These are phyloP conservation scores for Paspalum vaginatum DNA, from an alignment of 176 grass and related monocot genomes.

Conservation along the genomic window DNA sequence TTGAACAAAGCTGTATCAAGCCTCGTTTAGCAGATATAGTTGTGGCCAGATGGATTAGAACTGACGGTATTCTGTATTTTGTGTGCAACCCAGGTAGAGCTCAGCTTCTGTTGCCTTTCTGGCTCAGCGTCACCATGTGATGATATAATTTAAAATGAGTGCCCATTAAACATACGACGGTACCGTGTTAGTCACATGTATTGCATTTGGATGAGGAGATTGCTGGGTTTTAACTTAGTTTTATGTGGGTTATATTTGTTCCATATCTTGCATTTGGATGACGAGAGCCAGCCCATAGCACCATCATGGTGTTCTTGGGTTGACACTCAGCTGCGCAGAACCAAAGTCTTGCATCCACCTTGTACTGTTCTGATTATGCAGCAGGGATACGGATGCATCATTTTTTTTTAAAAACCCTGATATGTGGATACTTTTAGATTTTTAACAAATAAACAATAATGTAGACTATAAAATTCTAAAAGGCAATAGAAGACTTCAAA, in stretches of 20 bases:
- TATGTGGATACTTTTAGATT: too few relatives aligned
- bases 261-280: not conserved
- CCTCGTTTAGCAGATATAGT: not conserved
- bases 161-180: not conserved
- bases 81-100: slow-evolving; percentile 10
- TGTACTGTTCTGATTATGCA: not conserved
- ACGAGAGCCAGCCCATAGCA: not conserved
- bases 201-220: not conserved
- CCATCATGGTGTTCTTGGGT: slow-evolving; percentile 13
- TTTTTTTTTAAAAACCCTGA: too few relatives aligned
- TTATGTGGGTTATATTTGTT: slow-evolving; percentile 14
- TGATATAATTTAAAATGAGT: slow-evolving; percentile 15
- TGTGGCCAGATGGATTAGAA: slow-evolving; percentile 14
- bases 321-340: slow-evolving; percentile 15
- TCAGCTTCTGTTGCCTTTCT: slow-evolving; percentile 19
- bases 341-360: not conserved
- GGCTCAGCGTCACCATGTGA: slow-evolving; percentile 17
- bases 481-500: too few relatives aligned
- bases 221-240: not conserved
- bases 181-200: not conserved
- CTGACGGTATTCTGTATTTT: not conserved
- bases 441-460: too few relatives aligned
- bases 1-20: slow-evolving; percentile 20
- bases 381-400: too few relatives aligned
- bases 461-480: too few relatives aligned